phyloP scores from a whole-genome alignment of 805 yeast genomes.

The Priceomyces medius region DNA sequence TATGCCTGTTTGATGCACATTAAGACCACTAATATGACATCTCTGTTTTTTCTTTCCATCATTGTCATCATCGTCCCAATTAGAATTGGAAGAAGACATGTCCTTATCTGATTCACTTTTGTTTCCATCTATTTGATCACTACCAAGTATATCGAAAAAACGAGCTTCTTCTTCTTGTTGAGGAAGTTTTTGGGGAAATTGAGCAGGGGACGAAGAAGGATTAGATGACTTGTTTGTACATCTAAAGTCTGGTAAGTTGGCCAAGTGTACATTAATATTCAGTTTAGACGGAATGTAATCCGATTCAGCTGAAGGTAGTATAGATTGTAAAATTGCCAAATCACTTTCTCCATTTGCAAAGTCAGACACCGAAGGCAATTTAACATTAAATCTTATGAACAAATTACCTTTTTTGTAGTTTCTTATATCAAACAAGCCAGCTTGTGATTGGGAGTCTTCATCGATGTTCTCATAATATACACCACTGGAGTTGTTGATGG shows the following conservation, averaged over 20 bases:
- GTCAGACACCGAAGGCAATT: conserved; percentile 29
- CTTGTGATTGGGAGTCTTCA: conserved; percentile 13
- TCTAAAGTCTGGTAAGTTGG: conserved; percentile 9
- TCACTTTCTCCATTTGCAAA: conserved; percentile 23
- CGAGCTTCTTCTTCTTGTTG: background rate
- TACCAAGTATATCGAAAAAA: conserved; percentile 3
- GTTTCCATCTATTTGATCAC: conserved; percentile 11
- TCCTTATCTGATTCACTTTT: conserved; percentile 19
- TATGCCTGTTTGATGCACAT: conserved; percentile 13
- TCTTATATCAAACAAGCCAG: conserved; percentile 17
- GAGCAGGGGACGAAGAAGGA: conserved; percentile 2
- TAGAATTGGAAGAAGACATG: conserved; percentile 9
- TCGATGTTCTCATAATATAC: conserved; percentile 25
- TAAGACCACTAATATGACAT: conserved; percentile 15
- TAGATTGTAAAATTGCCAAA: conserved; percentile 16
- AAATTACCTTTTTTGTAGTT: conserved; percentile 33
- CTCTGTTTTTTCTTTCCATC: conserved; percentile 10
- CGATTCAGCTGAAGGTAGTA: conserved; percentile 19
- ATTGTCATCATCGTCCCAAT: conserved; percentile 9
- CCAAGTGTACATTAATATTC: conserved; percentile 7
- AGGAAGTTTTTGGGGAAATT: too few species aligned
- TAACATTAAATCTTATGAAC: conserved; percentile 39
- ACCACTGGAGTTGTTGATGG: conserved; percentile 37
- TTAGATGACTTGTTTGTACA: background rate
- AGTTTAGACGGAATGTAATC: background rate